Evolutionary conservation across 148 eudicot species (phyloP).

Genomic region (Fagopyrum tataricum): DNA sequence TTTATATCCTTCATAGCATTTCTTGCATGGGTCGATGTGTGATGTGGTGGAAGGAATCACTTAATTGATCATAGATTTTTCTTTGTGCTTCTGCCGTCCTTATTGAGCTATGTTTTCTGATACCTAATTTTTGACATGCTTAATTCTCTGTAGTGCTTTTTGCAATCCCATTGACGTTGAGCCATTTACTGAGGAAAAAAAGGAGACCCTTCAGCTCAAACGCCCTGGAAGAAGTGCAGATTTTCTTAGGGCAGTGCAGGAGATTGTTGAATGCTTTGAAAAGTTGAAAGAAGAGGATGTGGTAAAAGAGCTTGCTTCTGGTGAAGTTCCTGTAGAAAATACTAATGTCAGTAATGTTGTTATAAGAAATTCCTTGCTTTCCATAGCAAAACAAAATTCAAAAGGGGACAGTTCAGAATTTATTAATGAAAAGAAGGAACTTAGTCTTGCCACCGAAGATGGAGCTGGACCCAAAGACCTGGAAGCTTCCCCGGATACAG

Average conservation of each 20-base stretch:
- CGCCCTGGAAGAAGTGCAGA: conserved; percentile 86
- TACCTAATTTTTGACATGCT: conserved; percentile 13
- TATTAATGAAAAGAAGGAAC: conserved; percentile 33
- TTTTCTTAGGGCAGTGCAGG: conserved; percentile 87
- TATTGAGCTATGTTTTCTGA: conserved; percentile 1
- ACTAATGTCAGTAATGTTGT: conserved; percentile 22
- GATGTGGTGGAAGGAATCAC: not conserved
- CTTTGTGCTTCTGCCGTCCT: not conserved
- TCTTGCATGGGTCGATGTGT: not conserved
- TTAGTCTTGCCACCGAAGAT: conserved; percentile 27
- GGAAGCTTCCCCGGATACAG: conserved; percentile 16
- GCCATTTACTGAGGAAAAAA: conserved; percentile 86
- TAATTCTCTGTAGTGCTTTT: conserved; percentile 58
- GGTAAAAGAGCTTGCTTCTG: conserved; percentile 19
- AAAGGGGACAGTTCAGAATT: conserved; percentile 23
- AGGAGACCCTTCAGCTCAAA: conserved; percentile 53
- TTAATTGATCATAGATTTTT: not conserved
- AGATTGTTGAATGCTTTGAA: conserved; percentile 71
- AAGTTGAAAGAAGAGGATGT: conserved; percentile 46
- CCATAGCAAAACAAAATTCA: conserved; percentile 14
- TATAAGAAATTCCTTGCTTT: conserved; percentile 25
- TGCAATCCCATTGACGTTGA: conserved; percentile 95
- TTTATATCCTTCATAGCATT: not conserved
- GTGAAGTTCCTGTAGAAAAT: conserved; percentile 26
- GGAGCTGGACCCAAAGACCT: conserved; percentile 7